Conservation (phyloP, 305 asterid genomes). For the Plantago lanceolata region DNA sequence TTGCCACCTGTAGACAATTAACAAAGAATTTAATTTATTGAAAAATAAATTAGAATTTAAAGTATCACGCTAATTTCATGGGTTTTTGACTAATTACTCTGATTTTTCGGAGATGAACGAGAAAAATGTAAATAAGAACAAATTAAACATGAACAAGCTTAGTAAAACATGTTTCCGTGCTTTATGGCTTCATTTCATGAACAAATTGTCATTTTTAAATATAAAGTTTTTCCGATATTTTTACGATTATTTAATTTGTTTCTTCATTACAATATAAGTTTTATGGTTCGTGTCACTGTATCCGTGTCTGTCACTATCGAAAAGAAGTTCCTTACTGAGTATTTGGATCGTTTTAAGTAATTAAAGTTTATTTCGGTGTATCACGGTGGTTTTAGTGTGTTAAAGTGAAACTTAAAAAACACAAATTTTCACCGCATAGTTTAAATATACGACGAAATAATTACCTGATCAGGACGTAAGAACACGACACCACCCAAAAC, state of each 20-base stretch:
- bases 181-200: background rate
- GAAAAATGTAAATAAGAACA: background rate
- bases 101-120: background rate
- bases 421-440: background rate
- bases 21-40: background rate
- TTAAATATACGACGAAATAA: background rate
- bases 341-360: too few relatives aligned
- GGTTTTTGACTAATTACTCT: background rate
- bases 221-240: too few relatives aligned
- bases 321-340: too few relatives aligned
- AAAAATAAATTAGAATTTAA: background rate
- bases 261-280: too few relatives aligned
- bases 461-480: constrained; percentile 74
- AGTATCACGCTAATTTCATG: background rate
- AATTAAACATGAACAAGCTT: background rate
- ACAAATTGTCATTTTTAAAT: too few relatives aligned
- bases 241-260: too few relatives aligned
- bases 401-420: too few relatives aligned
- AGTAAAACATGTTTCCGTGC: constrained; percentile 9
- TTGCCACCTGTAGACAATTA: constrained; percentile 50
- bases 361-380: too few relatives aligned
- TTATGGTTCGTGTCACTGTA: too few relatives aligned
- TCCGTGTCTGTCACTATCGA: too few relatives aligned
- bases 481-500: constrained; percentile 76
- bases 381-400: too few relatives aligned